These are phyloP conservation scores for Cucumis sativus DNA, from an alignment of 306 rosid species.

Conservation along the genomic window DNA sequence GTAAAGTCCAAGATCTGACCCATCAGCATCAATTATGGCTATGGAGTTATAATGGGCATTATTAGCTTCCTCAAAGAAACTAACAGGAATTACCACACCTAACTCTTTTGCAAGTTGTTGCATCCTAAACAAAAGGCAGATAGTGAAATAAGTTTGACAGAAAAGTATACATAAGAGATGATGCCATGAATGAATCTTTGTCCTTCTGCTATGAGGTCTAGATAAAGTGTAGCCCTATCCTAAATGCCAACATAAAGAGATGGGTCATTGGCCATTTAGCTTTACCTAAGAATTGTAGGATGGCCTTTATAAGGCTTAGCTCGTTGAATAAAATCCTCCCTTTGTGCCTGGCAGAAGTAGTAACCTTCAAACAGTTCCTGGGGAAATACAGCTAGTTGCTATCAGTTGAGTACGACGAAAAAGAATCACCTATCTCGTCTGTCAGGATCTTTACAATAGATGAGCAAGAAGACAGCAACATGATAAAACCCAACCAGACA, in stretches of 20 bases:
- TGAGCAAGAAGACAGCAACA: neutral
- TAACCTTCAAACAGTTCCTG: slow-evolving; percentile 94
- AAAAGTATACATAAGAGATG: neutral
- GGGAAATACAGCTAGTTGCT: slow-evolving; percentile 6
- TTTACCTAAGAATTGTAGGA: slow-evolving; percentile 81
- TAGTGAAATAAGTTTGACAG: slow-evolving; percentile 12
- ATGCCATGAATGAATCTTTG: neutral
- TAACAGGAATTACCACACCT: slow-evolving; percentile 76
- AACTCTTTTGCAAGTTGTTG: slow-evolving; percentile 80
- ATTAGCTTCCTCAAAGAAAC: slow-evolving; percentile 96
- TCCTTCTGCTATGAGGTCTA: neutral
- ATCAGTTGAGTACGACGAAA: neutral
- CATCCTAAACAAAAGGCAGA: slow-evolving; percentile 47
- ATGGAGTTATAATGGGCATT: slow-evolving; percentile 89
- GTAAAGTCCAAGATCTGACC: slow-evolving; percentile 87
- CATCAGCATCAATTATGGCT: slow-evolving; percentile 87
- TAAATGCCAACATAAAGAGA: slow-evolving; percentile 10
- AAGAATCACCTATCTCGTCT: neutral
- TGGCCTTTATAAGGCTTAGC: slow-evolving; percentile 78
- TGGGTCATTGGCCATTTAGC: neutral
- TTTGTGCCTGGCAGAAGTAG: slow-evolving; percentile 96
- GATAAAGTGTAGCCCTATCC: neutral
- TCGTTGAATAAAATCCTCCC: slow-evolving; percentile 63
- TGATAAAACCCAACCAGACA: neutral
- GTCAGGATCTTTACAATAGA: neutral